A percentile compares a stretch with the other conserved stretches of the same genome.
These are phyloP conservation scores for Monosporascus cannonballus DNA, from an alignment of 2,329 filamentous ascomycete species.

Conservation along the genomic window DNA sequence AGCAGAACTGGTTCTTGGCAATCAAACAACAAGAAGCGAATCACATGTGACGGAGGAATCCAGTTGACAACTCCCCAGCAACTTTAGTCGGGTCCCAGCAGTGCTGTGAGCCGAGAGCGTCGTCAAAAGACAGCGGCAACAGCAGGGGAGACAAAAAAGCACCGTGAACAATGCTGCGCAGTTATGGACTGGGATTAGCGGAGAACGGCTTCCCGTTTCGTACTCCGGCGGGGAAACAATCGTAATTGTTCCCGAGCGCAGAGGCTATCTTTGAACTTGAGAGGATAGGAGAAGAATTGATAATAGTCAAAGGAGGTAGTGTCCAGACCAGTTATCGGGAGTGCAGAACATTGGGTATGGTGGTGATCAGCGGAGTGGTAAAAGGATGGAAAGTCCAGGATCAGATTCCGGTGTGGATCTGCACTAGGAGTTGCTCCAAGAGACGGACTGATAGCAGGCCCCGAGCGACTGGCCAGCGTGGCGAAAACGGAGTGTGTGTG, in stretches of 20 bases:
- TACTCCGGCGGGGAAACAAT: too few species aligned
- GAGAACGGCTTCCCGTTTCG: too few species aligned
- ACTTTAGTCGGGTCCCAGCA: neutral
- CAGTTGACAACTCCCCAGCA: neutral
- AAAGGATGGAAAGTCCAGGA: too few species aligned
- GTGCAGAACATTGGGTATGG: too few species aligned
- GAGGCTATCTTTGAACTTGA: too few species aligned
- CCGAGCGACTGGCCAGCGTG: neutral
- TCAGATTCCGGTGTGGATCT: neutral
- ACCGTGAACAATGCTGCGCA: neutral
- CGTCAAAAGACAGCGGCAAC: neutral
- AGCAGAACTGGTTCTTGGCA: constrained; percentile 1
- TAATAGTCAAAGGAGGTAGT: too few species aligned
- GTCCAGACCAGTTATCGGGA: too few species aligned
- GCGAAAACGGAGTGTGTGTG: neutral
- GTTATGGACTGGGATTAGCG: neutral
- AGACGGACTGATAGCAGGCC: neutral
- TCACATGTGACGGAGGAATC: neutral
- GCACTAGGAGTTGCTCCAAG: neutral
- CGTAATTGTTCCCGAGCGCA: too few species aligned
- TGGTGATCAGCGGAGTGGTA: too few species aligned
- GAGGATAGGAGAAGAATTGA: too few species aligned
- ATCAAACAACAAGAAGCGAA: constrained; percentile 1
- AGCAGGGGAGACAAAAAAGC: neutral
- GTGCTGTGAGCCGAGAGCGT: neutral